phyloP scores from a whole-genome alignment of 495 filamentous ascomycete species.

The Tuber microsphaerosporum region DNA sequence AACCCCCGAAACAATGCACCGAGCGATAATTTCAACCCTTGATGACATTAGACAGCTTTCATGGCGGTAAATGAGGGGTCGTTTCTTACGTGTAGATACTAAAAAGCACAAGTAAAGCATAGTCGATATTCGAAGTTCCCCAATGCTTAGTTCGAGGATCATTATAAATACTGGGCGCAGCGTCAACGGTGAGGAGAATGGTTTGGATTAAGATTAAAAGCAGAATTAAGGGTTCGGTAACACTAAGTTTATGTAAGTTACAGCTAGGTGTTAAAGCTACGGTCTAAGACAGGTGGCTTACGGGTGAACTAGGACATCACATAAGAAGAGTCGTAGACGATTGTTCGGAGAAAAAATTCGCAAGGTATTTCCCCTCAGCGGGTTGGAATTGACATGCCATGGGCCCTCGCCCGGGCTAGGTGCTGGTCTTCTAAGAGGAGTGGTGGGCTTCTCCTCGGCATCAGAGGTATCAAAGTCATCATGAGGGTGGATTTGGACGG shows the following conservation, averaged over 20 bases:
- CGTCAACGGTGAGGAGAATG: slow-evolving; percentile 74
- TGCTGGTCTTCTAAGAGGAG: slow-evolving; percentile 39
- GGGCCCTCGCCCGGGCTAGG: slow-evolving; percentile 35
- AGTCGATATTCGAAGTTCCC: slow-evolving; percentile 67
- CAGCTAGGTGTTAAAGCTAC: not conserved
- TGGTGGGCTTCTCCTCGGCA: slow-evolving; percentile 48
- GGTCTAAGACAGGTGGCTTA: slow-evolving; percentile 33
- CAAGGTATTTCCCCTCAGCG: slow-evolving; percentile 78
- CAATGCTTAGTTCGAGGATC: slow-evolving; percentile 51
- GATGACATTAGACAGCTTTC: slow-evolving; percentile 19
- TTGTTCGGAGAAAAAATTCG: slow-evolving; percentile 76
- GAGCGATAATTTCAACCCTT: slow-evolving; percentile 64
- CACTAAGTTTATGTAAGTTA: slow-evolving; percentile 24
- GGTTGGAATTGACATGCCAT: slow-evolving; percentile 59
- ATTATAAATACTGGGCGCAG: slow-evolving; percentile 59
- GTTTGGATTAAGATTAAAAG: slow-evolving; percentile 83
- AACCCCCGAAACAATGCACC: slow-evolving; percentile 85
- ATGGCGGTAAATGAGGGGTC: not conserved
- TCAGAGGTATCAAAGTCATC: slow-evolving; percentile 50
- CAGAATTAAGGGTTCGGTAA: slow-evolving; percentile 79
- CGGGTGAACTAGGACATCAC: slow-evolving; percentile 81
- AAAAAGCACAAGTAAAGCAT: slow-evolving; percentile 73
- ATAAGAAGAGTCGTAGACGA: slow-evolving; percentile 63
- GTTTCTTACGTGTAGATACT: slow-evolving; percentile 64
- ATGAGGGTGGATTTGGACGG: slow-evolving; percentile 50